Conservation (phyloP, 1,139 yeast species). For the Sugiyamaella sp. region DNA sequence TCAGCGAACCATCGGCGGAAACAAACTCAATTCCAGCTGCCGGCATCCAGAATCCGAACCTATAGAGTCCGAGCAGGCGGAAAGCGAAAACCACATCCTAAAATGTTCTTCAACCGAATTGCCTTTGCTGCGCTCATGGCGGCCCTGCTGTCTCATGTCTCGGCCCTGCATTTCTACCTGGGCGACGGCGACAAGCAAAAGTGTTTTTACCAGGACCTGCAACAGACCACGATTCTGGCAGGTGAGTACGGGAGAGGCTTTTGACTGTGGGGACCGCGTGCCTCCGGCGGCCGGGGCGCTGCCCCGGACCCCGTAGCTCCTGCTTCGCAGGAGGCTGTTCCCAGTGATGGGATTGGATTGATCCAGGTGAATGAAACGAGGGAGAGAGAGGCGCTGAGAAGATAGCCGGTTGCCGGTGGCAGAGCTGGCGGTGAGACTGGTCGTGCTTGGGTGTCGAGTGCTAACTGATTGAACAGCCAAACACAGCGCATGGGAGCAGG, state of each 20-base stretch:
- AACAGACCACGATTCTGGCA: slow-evolving; percentile 59
- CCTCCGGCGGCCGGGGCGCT: no score
- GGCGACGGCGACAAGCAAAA: slow-evolving; percentile 57
- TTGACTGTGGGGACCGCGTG: no score
- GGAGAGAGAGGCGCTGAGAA: no score
- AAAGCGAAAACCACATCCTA: background rate
- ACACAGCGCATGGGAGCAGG: slow-evolving; percentile 61
- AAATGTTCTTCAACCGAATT: slow-evolving; percentile 16
- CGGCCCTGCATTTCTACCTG: slow-evolving; percentile 55
- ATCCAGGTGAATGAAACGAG: no score
- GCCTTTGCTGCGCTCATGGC: slow-evolving; percentile 14
- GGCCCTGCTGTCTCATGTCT: slow-evolving; percentile 31
- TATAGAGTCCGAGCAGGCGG: background rate
- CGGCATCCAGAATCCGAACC: background rate
- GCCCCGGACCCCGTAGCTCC: no score
- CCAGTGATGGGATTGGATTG: no score
- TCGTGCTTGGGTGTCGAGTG: no score
- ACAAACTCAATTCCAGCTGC: background rate
- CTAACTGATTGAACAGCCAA: slow-evolving; percentile 35
- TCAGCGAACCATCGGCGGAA: background rate
- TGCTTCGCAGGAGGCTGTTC: no score
- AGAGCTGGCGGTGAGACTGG: no score
- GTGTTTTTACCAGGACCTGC: slow-evolving; percentile 69
- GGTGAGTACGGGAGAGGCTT: slow-evolving; percentile 45
- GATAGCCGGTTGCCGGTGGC: no score